phyloP scores from a whole-genome alignment of 495 filamentous ascomycete genomes.

The Penicillium fimorum region DNA sequence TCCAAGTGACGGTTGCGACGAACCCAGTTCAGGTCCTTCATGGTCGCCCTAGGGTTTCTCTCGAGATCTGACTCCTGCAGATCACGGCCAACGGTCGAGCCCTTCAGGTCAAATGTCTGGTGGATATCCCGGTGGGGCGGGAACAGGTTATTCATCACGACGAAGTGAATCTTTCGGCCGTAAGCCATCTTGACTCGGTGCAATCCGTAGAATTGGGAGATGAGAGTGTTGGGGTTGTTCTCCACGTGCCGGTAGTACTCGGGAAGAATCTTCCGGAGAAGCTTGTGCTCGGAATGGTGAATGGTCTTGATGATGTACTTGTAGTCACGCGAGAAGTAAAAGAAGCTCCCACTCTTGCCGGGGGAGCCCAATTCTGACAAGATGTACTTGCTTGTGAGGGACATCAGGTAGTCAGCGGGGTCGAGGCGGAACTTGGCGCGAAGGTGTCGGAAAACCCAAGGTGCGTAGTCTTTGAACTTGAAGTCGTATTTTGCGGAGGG shows the following conservation, averaged over 20 bases:
- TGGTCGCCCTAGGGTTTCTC: constrained; percentile 83
- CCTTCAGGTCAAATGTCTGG: constrained; percentile 94
- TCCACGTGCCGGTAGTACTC: constrained; percentile 94
- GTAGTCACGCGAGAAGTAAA: constrained; percentile 99
- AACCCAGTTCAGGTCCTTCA: constrained; percentile 98
- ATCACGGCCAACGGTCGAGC: constrained; percentile 92
- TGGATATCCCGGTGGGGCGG: constrained; percentile 97
- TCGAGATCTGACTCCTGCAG: constrained; percentile 84
- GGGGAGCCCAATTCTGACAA: constrained; percentile 95
- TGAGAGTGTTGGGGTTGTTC: constrained; percentile 89
- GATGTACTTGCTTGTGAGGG: constrained; percentile 97
- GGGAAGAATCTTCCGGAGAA: constrained; percentile 84
- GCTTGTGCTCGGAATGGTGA: constrained; percentile 93
- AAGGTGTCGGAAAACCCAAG: constrained; percentile 96
- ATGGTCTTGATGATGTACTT: constrained; percentile 99
- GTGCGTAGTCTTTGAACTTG: constrained; percentile 99
- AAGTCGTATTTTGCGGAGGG: constrained; percentile 99
- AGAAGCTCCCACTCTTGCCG: constrained; percentile 98
- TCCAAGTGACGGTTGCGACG: constrained; percentile 81
- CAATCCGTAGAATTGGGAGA: constrained; percentile 97
- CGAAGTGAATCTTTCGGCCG: constrained; percentile 97
- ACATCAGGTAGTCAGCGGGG: constrained; percentile 97
- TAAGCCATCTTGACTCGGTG: constrained; percentile 99
- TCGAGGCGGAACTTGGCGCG: constrained; percentile 86
- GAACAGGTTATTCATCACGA: constrained; percentile 99